Base-by-base conservation (phyloP, 2,329 filamentous ascomycete species). In the Aspergillus pseudoviridinutans region DNA sequence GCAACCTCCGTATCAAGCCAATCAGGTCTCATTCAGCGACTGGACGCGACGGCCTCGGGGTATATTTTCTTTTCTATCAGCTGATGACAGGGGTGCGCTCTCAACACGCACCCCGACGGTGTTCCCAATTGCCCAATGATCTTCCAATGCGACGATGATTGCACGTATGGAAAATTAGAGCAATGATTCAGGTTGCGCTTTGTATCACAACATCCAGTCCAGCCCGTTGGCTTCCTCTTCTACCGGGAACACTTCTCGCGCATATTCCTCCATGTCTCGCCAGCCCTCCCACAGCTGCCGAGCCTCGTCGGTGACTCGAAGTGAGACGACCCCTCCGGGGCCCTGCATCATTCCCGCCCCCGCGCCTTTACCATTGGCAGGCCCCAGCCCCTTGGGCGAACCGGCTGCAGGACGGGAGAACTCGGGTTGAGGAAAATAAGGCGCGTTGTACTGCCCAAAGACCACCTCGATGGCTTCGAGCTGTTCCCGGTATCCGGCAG, bases 191-290 rank as follows among this genome's bases (percentile, higher is more conserved):
- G 60, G 55, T 50, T 55, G 59, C 38, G 47, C 50, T 53, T 46
- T 29, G 61, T 58, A 61, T 68, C 58, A 77, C 53, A 77, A 62
- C 93, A 97, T 97, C 94, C 94, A 99, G 17, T 89, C 91, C 69
- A 94, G 78, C 4, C 93, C 93, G 71, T 97, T 97, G 32, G 92
- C 91, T 66, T 92, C 89, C 76, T 99, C 94, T 74, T 99, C 94
- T 12, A 97, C 83, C 0, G 91, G 91, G 68, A 97, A 97, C 28
- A 95, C 92, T 72, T 97, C 94, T 51, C 90, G 83, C 1, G 93
- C 93, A 72, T 97, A 99, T 75, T 97, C 94, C 71, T 97, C 92
- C 65, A 97, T 83, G 29, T 91, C 90, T 55, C 94, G 83, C 64
- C 91, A 91, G 3, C 92, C 94, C 71, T 96, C 91, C 94, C 94